A percentile compares a stretch with the other conserved stretches of the same genome.
Evolutionary conservation across 1,139 yeast species (phyloP).

Genomic region (Pichia kudriavzevii): DNA sequence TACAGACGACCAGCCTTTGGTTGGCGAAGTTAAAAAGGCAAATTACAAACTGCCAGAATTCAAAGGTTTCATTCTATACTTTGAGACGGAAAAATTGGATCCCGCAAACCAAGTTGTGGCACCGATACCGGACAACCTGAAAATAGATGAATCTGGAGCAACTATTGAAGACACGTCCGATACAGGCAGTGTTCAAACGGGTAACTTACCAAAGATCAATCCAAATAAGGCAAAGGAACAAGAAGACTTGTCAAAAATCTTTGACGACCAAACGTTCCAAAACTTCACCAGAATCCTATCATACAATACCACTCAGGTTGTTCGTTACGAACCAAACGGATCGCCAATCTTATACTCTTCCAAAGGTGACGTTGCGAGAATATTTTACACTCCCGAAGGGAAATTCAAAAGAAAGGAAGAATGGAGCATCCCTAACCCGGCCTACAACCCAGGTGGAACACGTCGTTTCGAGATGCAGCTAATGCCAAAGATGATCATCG

Average conservation of each 20-base stretch:
- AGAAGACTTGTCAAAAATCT: slow-evolving; percentile 41
- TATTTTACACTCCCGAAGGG: slow-evolving; percentile 28
- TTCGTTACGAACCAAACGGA: slow-evolving; percentile 74
- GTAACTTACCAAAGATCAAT: slow-evolving; percentile 21
- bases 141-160: slow-evolving; percentile 14
- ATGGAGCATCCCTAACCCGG: slow-evolving; percentile 41
- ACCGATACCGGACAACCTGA: slow-evolving; percentile 20
- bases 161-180: slow-evolving; percentile 12
- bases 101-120: slow-evolving; percentile 27
- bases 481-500: slow-evolving; percentile 89
- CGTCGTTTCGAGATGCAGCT: slow-evolving; percentile 79
- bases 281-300: slow-evolving; percentile 66
- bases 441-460: slow-evolving; percentile 51
- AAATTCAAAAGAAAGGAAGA: slow-evolving; percentile 24
- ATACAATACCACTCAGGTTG: slow-evolving; percentile 78
- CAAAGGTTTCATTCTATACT: slow-evolving; percentile 60
- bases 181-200: slow-evolving; percentile 7
- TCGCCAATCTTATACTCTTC: slow-evolving; percentile 67
- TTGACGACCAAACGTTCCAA: slow-evolving; percentile 74
- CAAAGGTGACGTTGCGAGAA: slow-evolving; percentile 45
- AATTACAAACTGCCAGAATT: slow-evolving; percentile 37
- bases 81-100: slow-evolving; percentile 42
- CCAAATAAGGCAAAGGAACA: slow-evolving; percentile 22
- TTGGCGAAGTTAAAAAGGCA: not conserved
- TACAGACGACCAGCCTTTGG: too few species aligned